Evolutionary conservation across 2,329 filamentous ascomycete species (phyloP), one percentile per base, ranked within the genome.

Genomic region (Akanthomyces dipterigenus): DNA sequence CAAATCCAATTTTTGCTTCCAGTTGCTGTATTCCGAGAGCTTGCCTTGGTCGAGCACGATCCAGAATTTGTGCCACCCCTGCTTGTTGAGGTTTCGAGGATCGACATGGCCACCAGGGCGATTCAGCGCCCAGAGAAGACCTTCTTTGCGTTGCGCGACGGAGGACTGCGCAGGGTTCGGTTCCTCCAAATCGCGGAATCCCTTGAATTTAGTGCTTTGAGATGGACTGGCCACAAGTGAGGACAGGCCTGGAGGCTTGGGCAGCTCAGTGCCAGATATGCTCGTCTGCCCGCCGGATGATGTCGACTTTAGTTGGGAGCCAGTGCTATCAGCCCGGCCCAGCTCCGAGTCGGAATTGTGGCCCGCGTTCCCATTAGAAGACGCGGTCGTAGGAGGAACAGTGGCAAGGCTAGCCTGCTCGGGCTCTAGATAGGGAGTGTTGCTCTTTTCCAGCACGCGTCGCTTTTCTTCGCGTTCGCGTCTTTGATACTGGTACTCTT

Each of bases 61-160:
- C 95, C 95, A 99, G 76, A 98, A 99, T 90, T 99, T 99, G 75
- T 99, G 95, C 95, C 95, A 99, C 55, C 91, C 93, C 75, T 96
- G 92, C 73, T 98, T 97, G 71, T 97, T 98, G 67, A 99, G 80
- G 20, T 91, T 93, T 67, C 95, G 91, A 11, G 95, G 95, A 72
- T 99, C 96, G 31, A 95, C 93, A 73, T 99, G 95, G 62, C 91
- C 93, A 20, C 93, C 93, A 3, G 93, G 93, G 65, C 91, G 86
- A 70, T 93, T 98, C 49, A 98, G 78, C 28, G 96, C 92, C 95
- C 95, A 99, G 8, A 99, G 76, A 11, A 99, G 80, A 6, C 95
- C 96, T 77, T 99, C 95, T 72, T 98, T 99, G 49, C 91, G 85
- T 67, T 93, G 88, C 22, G 81, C 78, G 24, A 76, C 78, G 5